A percentile compares a stretch with the other conserved stretches of the same genome.
phyloP scores from a whole-genome alignment of 371 early-diverging fungal species.

The Catenaria anguillulae region DNA sequence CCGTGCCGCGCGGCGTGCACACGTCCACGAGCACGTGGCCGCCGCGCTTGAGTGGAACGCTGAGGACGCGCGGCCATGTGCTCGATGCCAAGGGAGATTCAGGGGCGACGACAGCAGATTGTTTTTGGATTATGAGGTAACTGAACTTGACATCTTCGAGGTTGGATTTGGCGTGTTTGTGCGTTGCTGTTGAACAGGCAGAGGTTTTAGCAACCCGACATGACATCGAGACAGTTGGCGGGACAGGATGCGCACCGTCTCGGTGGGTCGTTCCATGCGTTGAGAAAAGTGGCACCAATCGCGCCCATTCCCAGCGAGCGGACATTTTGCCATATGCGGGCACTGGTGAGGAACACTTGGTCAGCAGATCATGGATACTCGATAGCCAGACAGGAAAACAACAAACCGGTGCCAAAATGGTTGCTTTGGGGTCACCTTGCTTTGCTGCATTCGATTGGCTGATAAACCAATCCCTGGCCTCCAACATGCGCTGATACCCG shows the following conservation, averaged over 20 bases:
- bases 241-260: slow-evolving; percentile 43
- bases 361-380: not conserved
- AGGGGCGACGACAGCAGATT: too few relatives aligned
- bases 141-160: slow-evolving; percentile 62
- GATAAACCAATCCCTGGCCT: slow-evolving; percentile 55
- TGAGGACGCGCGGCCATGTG: slow-evolving; percentile 29
- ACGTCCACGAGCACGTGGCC: slow-evolving; percentile 60
- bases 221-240: not conserved
- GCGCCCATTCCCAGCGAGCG: slow-evolving; percentile 31
- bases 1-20: slow-evolving; percentile 38
- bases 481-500: slow-evolving; percentile 50
- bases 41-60: slow-evolving; percentile 57
- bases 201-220: slow-evolving; percentile 45
- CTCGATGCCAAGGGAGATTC: slow-evolving; percentile 57
- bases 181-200: slow-evolving; percentile 36
- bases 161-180: slow-evolving; percentile 19
- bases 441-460: too few relatives aligned
- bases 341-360: slow-evolving; percentile 29
- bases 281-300: slow-evolving; percentile 80
- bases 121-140: slow-evolving; percentile 46
- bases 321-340: slow-evolving; percentile 58
- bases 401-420: slow-evolving; percentile 52
- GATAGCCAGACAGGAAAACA: not conserved
- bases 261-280: slow-evolving; percentile 50
- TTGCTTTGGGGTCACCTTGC: slow-evolving; percentile 20